Evolutionary conservation across 2,329 filamentous ascomycete species (phyloP).

Genomic region (Chaetoscypha palmicola): DNA sequence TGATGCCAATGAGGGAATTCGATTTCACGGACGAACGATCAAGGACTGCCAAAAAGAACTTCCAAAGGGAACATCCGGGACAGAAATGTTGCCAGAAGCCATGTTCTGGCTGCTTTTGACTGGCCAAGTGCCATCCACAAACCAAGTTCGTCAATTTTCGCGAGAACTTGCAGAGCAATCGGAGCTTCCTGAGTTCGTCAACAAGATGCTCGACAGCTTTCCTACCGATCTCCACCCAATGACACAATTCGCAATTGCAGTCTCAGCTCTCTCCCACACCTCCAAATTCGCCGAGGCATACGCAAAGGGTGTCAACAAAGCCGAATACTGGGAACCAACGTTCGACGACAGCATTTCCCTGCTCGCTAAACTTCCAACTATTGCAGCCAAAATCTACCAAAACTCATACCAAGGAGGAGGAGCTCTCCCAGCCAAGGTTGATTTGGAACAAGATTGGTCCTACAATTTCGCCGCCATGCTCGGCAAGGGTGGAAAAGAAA

Average conservation of each 20-base stretch:
- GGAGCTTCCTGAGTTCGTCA: conserved; percentile 72
- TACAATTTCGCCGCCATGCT: conserved; percentile 98
- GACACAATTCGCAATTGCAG: conserved; percentile 94
- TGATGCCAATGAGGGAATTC: conserved; percentile 93
- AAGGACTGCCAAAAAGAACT: conserved; percentile 94
- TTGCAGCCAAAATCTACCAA: conserved; percentile 97
- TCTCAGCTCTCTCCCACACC: conserved; percentile 91
- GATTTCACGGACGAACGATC: conserved; percentile 96
- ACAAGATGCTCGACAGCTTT: conserved; percentile 83
- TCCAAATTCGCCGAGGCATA: conserved; percentile 92
- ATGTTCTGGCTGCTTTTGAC: conserved; percentile 99
- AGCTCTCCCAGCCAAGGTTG: conserved; percentile 67
- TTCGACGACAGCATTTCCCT: conserved; percentile 94
- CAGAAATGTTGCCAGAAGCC: conserved; percentile 95
- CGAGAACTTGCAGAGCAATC: conserved; percentile 83
- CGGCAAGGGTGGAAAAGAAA: conserved; percentile 78
- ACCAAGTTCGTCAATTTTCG: conserved; percentile 76
- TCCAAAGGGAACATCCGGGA: conserved; percentile 84
- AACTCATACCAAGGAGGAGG: conserved; percentile 76
- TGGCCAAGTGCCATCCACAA: conserved; percentile 76
- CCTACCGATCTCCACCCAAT: conserved; percentile 90
- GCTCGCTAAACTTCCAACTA: conserved; percentile 90
- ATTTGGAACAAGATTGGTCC: conserved; percentile 87
- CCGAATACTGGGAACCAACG: conserved; percentile 97
- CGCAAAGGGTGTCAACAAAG: conserved; percentile 84